Evolutionary conservation across 2,329 filamentous ascomycete genomes (phyloP).

Genomic region (Coniochaeta pulveracea): DNA sequence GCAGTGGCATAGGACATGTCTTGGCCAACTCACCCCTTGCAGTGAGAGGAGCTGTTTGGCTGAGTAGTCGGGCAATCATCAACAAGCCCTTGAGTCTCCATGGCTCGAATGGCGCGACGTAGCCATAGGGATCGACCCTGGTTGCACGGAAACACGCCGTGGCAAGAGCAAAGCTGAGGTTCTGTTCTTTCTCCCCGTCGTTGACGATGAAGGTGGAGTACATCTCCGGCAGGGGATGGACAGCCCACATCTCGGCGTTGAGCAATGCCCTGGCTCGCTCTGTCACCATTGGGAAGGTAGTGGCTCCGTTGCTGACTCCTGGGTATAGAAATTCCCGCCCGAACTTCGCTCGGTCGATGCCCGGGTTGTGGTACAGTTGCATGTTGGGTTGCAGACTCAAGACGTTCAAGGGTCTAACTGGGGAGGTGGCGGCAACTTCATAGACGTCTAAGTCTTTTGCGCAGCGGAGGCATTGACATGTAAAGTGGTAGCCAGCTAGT

Average conservation of each 20-base stretch:
- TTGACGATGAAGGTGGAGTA: slow-evolving; percentile 32
- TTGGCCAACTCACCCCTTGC: slow-evolving; percentile 15
- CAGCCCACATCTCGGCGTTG: slow-evolving; percentile 34
- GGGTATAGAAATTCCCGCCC: too few species aligned
- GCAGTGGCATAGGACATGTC: slow-evolving; percentile 14
- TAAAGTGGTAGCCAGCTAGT: slow-evolving; percentile 39
- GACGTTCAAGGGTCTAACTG: slow-evolving; percentile 29
- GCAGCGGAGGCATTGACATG: slow-evolving; percentile 39
- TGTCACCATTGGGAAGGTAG: too few species aligned
- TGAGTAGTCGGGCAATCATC: slow-evolving; percentile 38
- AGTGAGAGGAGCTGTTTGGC: slow-evolving; percentile 32
- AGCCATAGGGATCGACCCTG: slow-evolving; percentile 36
- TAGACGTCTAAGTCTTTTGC: slow-evolving; percentile 40
- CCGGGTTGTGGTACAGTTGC: slow-evolving; percentile 17
- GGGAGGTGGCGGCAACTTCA: slow-evolving; percentile 31
- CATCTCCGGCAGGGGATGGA: slow-evolving; percentile 34
- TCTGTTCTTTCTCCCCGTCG: slow-evolving; percentile 29
- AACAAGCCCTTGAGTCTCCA: slow-evolving; percentile 39
- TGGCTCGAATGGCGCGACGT: slow-evolving; percentile 36
- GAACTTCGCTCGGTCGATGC: slow-evolving; percentile 15
- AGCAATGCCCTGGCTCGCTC: too few species aligned
- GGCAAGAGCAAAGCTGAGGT: slow-evolving; percentile 31
- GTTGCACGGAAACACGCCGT: slow-evolving; percentile 35
- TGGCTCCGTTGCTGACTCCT: slow-evolving; percentile 11
- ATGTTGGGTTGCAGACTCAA: slow-evolving; percentile 32